phyloP scores from a whole-genome alignment of 208 protist genomes.

The Acanthamoeba triangularis region DNA sequence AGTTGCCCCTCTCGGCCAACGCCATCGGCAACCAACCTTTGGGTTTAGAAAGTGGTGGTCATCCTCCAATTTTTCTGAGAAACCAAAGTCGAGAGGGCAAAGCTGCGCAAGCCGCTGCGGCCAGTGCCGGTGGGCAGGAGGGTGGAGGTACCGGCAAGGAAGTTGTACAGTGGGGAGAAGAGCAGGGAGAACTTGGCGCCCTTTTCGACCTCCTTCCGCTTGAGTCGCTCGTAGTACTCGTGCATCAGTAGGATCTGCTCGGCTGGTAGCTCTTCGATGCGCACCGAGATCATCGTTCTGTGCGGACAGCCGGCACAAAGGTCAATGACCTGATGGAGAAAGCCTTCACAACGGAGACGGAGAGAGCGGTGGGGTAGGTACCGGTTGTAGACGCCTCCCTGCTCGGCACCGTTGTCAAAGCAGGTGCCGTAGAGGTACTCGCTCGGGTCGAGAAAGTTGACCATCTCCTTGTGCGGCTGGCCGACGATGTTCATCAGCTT shows the following conservation, averaged over 20 bases:
- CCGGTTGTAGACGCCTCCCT: constrained; percentile 74
- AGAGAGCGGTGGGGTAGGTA: neutral
- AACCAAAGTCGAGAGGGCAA: too few relatives aligned
- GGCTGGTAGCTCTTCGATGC: constrained; percentile 33
- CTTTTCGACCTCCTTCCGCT: constrained; percentile 56
- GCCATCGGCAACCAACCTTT: constrained; percentile 50
- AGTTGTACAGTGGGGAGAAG: constrained; percentile 66
- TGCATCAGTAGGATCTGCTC: constrained; percentile 66
- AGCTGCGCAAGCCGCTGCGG: too few relatives aligned
- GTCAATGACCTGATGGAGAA: too few relatives aligned
- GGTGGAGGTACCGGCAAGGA: constrained; percentile 52
- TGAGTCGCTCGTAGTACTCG: constrained; percentile 41
- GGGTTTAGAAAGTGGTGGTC: too few relatives aligned
- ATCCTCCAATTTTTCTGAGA: too few relatives aligned
- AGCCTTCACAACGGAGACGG: too few relatives aligned
- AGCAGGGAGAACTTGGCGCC: constrained; percentile 62
- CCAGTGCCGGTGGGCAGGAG: too few relatives aligned
- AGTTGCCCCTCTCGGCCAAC: constrained; percentile 60
- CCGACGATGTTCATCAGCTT: constrained; percentile 75
- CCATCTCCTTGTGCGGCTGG: constrained; percentile 47
- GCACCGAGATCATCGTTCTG: constrained; percentile 61
- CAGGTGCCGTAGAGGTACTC: constrained; percentile 74
- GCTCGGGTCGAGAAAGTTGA: constrained; percentile 65
- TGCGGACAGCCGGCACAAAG: neutral
- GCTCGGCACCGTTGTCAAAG: constrained; percentile 13